phyloP scores from a whole-genome alignment of 73 alveolate species.

The Tetrahymena thermophila region DNA sequence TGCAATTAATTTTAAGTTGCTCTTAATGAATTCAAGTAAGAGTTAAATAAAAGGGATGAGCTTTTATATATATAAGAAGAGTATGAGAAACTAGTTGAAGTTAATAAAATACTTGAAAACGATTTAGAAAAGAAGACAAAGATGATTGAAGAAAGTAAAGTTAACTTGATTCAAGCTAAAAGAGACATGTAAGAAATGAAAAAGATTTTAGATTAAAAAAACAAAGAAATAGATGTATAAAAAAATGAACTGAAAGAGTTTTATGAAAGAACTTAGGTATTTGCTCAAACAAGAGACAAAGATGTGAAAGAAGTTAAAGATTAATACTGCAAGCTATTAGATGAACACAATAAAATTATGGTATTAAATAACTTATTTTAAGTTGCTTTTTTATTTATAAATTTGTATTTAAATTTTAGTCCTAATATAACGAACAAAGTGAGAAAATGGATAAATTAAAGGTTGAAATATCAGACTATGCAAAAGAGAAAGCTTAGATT shows the following conservation, averaged over 20 bases:
- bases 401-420: not conserved
- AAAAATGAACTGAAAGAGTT: not conserved
- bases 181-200: not conserved
- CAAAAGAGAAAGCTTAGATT: not conserved
- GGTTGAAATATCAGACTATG: not conserved
- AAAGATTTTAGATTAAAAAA: not conserved
- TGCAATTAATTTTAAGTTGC: not conserved
- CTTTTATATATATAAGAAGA: not conserved
- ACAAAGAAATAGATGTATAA: not conserved
- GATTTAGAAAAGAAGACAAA: not conserved
- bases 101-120: not conserved
- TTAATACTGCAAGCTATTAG: not conserved
- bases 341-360: not conserved
- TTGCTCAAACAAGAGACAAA: not conserved
- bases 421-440: not conserved
- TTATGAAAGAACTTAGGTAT: not conserved
- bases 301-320: not conserved
- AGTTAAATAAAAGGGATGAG: not conserved
- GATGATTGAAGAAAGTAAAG: not conserved
- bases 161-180: not conserved
- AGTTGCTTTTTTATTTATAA: not conserved
- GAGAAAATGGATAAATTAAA: not conserved
- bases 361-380: not conserved
- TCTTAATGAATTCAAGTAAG: not conserved
- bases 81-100: not conserved